phyloP scores from a whole-genome alignment of 2,329 filamentous ascomycete species.

The Fusarium keratoplasticum region DNA sequence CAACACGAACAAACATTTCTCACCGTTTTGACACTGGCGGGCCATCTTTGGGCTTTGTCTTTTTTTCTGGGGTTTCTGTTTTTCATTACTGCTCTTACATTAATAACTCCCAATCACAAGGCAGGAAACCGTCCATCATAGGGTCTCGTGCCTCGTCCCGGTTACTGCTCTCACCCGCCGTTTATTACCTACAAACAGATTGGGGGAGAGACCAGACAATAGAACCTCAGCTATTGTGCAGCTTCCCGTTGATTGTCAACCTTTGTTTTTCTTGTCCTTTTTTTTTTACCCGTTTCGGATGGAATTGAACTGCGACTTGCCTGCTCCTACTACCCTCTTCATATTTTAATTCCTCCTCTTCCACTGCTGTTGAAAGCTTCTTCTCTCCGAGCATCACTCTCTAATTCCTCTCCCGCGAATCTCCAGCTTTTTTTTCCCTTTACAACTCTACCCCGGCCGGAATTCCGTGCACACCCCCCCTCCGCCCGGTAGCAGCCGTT shows the following conservation, averaged over 20 bases:
- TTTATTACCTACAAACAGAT: conserved; percentile 4
- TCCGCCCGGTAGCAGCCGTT: conserved; percentile 44
- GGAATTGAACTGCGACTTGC: not conserved
- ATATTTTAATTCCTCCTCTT: conserved; percentile 14
- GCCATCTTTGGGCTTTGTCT: conserved; percentile 7
- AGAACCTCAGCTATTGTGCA: conserved; percentile 26
- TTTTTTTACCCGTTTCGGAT: not conserved
- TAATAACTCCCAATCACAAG: not conserved
- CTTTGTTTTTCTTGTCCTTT: not conserved
- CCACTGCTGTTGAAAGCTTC: conserved; percentile 1
- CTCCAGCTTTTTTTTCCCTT: conserved; percentile 8
- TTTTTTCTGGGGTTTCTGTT: not conserved
- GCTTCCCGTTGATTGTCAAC: conserved; percentile 9
- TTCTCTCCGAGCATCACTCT: not conserved
- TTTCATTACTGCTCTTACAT: not conserved
- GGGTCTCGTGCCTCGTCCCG: conserved; percentile 1
- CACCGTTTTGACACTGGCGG: not conserved
- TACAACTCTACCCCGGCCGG: conserved; percentile 36
- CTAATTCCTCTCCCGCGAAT: not conserved
- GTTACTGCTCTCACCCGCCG: conserved; percentile 4
- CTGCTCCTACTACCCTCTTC: not conserved
- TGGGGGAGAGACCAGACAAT: conserved; percentile 6
- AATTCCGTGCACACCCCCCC: conserved; percentile 44
- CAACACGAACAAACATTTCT: conserved; percentile 4
- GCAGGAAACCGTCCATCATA: not conserved